These are phyloP conservation scores for Setomelanomma holmii DNA, from an alignment of 2,329 filamentous ascomycete species.

Conservation along the genomic window DNA sequence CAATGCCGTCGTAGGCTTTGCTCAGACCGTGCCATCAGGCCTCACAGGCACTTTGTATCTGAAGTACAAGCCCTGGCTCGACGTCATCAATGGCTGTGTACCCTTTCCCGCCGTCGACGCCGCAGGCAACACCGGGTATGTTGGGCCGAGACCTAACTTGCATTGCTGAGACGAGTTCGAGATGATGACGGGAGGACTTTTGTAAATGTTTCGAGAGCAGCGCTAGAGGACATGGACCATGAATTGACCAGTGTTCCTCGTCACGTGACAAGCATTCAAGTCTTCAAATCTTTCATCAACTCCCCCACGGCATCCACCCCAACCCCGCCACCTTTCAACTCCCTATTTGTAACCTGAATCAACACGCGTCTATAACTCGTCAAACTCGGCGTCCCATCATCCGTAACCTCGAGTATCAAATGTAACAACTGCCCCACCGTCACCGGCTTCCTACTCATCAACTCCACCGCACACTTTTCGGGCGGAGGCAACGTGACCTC, in stretches of 20 bases:
- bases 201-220: slow-evolving; percentile 6
- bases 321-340: slow-evolving; percentile 30
- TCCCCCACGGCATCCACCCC: slow-evolving; percentile 6
- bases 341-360: slow-evolving; percentile 44
- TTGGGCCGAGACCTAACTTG: too few relatives aligned
- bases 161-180: too few relatives aligned
- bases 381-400: slow-evolving; percentile 53
- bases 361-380: slow-evolving; percentile 58
- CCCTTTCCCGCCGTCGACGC: slow-evolving; percentile 68
- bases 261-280: not conserved
- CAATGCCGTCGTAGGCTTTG: slow-evolving; percentile 61
- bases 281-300: slow-evolving; percentile 7
- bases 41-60: slow-evolving; percentile 58
- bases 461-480: slow-evolving; percentile 51
- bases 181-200: too few relatives aligned
- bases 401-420: slow-evolving; percentile 59
- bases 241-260: not conserved
- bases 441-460: slow-evolving; percentile 45
- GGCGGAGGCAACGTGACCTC: slow-evolving; percentile 52
- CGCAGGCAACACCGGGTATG: slow-evolving; percentile 63
- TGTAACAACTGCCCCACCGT: slow-evolving; percentile 56
- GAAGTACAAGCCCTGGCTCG: slow-evolving; percentile 63
- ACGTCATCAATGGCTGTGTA: slow-evolving; percentile 67
- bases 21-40: slow-evolving; percentile 59
- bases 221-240: too few relatives aligned